These are phyloP conservation scores for Mrakiaceae sp. DNA, from an alignment of 1,284 basidiomycete species.

Conservation along the genomic window DNA sequence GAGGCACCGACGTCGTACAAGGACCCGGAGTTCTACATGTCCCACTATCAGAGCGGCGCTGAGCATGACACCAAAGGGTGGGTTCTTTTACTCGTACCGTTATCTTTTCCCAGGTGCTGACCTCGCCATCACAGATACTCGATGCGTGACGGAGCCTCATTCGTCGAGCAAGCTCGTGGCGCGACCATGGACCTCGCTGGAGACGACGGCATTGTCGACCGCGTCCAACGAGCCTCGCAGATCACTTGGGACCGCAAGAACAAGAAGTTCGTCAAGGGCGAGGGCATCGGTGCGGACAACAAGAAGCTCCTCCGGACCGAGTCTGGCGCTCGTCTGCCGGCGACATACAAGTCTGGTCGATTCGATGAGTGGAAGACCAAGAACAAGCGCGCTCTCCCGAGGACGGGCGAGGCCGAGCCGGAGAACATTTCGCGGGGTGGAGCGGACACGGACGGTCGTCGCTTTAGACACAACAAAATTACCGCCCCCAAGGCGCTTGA, in stretches of 20 bases:
- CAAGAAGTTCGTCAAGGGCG: constrained; percentile 84
- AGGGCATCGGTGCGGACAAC: constrained; percentile 78
- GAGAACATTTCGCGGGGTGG: constrained; percentile 32
- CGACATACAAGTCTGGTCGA: constrained; percentile 80
- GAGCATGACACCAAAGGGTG: constrained; percentile 73
- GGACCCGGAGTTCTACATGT: constrained; percentile 84
- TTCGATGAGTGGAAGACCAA: constrained; percentile 93
- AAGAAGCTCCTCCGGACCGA: constrained; percentile 90
- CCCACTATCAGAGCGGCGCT: constrained; percentile 76
- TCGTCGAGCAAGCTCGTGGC: constrained; percentile 69
- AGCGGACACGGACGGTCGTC: constrained; percentile 20
- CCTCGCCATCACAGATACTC: constrained; percentile 53
- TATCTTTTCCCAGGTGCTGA: not conserved
- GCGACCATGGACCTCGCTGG: constrained; percentile 74
- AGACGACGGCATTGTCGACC: constrained; percentile 58
- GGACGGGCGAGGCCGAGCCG: constrained; percentile 65
- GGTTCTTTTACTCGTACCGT: constrained; percentile 19
- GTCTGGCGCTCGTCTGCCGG: constrained; percentile 83
- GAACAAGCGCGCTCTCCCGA: constrained; percentile 57
- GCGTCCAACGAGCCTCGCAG: constrained; percentile 53
- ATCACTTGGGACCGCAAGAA: constrained; percentile 91
- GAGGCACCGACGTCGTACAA: constrained; percentile 46
- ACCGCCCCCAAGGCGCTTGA: constrained; percentile 57
- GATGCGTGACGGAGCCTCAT: constrained; percentile 66
- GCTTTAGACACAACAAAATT: constrained; percentile 56